phyloP scores from a whole-genome alignment of 495 filamentous ascomycete genomes.

The Lasiosphaeris hirsuta region DNA sequence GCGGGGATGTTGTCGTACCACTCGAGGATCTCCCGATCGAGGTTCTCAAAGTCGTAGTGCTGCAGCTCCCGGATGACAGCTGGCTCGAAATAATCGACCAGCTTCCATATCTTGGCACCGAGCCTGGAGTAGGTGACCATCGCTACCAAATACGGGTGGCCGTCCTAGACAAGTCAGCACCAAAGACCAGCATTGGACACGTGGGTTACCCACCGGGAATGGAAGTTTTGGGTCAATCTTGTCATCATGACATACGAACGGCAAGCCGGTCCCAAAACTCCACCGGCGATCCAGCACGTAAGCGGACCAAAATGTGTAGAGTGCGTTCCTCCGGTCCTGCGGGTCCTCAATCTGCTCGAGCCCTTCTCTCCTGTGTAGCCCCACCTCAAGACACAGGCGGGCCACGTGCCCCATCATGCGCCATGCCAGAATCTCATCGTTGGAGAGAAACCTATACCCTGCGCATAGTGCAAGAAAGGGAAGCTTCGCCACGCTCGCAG shows the following conservation, averaged over 20 bases:
- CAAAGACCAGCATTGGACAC: not conserved
- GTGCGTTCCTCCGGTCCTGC: slow-evolving; percentile 58
- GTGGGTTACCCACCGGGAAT: slow-evolving; percentile 59
- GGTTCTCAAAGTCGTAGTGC: slow-evolving; percentile 64
- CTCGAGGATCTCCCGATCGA: slow-evolving; percentile 72
- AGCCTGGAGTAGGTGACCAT: slow-evolving; percentile 79
- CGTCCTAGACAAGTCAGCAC: slow-evolving; percentile 49
- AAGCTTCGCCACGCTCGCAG: slow-evolving; percentile 63
- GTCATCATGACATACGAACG: slow-evolving; percentile 76
- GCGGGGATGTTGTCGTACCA: slow-evolving; percentile 60
- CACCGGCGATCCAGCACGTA: slow-evolving; percentile 78
- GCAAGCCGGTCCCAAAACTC: slow-evolving; percentile 77
- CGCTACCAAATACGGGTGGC: slow-evolving; percentile 65
- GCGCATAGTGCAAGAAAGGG: slow-evolving; percentile 72
- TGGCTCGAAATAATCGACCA: slow-evolving; percentile 56
- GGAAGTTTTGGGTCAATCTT: slow-evolving; percentile 78
- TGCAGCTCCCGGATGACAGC: slow-evolving; percentile 48
- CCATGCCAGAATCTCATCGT: slow-evolving; percentile 78
- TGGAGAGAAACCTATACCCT: slow-evolving; percentile 79
- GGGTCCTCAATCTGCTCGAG: slow-evolving; percentile 61
- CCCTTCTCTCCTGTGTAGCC: slow-evolving; percentile 72
- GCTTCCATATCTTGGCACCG: slow-evolving; percentile 74
- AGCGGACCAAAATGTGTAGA: slow-evolving; percentile 74
- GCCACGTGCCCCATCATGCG: slow-evolving; percentile 71
- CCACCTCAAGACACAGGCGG: slow-evolving; percentile 75